Conservation (phyloP, 352 stramenopile genomes). For the Globisporangium perplexum region DNA sequence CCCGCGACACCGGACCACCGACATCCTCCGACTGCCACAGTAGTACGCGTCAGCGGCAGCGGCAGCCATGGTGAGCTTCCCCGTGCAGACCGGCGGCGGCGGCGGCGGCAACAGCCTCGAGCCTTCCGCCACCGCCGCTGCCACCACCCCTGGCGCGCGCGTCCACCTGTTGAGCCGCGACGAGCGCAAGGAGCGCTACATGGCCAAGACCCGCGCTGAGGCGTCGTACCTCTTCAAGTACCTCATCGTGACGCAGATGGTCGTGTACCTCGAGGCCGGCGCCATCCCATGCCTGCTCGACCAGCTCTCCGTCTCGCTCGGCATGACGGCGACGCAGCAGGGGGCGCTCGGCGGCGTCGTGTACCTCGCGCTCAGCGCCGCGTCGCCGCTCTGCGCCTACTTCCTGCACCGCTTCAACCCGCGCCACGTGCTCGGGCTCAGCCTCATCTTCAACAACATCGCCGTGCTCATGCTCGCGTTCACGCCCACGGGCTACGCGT, state of each 20-base stretch:
- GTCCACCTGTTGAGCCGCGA: conserved; percentile 31
- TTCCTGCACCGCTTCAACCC: conserved; percentile 70
- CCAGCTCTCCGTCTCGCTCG: conserved; percentile 66
- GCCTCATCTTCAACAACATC: conserved; percentile 73
- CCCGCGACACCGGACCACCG: too few species aligned
- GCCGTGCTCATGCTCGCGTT: conserved; percentile 67
- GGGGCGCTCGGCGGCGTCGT: conserved; percentile 73
- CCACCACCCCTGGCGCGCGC: conserved; percentile 7
- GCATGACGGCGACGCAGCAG: conserved; percentile 66
- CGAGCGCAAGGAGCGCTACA: conserved; percentile 62
- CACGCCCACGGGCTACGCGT: conserved; percentile 61
- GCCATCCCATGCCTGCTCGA: conserved; percentile 79
- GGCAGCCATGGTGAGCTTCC: conserved; percentile 24
- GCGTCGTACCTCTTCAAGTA: conserved; percentile 85
- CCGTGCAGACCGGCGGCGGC: conserved; percentile 5
- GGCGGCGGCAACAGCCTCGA: not conserved
- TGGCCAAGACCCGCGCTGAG: conserved; percentile 63
- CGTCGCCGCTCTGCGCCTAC: conserved; percentile 71
- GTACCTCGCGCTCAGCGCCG: conserved; percentile 67
- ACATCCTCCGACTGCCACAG: too few species aligned
- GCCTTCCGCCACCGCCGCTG: not conserved
- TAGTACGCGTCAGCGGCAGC: not conserved
- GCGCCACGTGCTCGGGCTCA: conserved; percentile 55
- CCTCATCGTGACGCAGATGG: conserved; percentile 77
- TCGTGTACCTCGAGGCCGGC: conserved; percentile 78